These are phyloP conservation scores for Fusarium sp. DNA, from an alignment of 2,329 filamentous ascomycete species.

Conservation along the genomic window DNA sequence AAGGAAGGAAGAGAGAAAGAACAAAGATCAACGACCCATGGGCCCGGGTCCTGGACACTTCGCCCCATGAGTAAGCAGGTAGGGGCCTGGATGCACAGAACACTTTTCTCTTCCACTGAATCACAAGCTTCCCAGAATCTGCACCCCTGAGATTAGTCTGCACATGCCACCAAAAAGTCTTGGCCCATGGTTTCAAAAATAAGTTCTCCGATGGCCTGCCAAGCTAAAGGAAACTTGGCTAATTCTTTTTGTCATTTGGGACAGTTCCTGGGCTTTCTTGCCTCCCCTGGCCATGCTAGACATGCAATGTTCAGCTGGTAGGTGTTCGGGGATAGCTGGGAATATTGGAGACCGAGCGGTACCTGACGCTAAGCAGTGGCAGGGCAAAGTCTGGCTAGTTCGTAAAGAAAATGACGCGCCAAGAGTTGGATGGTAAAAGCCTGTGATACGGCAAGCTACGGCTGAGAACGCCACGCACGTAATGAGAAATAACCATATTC, in stretches of 20 bases:
- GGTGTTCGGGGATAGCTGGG: neutral
- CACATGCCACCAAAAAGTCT: neutral
- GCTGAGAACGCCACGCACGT: neutral
- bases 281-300: neutral
- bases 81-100: neutral
- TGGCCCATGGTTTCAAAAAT: neutral
- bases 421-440: neutral
- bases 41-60: neutral
- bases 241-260: neutral
- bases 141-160: neutral
- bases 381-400: neutral
- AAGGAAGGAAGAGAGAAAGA: neutral
- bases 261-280: neutral
- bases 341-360: neutral
- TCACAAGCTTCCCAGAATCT: neutral
- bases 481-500: neutral
- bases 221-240: no score
- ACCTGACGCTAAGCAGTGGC: conserved; percentile 2
- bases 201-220: neutral
- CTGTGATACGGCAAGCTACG: neutral
- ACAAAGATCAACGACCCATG: neutral
- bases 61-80: conserved; percentile 6
- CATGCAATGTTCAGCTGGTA: neutral
- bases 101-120: neutral
- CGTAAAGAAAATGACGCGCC: conserved; percentile 1